Percentiles rank a stretch among this genome's conserved stretches.
Evolutionary conservation across 2,329 filamentous ascomycete genomes (phyloP).

Genomic region (Colletotrichum camelliae): DNA sequence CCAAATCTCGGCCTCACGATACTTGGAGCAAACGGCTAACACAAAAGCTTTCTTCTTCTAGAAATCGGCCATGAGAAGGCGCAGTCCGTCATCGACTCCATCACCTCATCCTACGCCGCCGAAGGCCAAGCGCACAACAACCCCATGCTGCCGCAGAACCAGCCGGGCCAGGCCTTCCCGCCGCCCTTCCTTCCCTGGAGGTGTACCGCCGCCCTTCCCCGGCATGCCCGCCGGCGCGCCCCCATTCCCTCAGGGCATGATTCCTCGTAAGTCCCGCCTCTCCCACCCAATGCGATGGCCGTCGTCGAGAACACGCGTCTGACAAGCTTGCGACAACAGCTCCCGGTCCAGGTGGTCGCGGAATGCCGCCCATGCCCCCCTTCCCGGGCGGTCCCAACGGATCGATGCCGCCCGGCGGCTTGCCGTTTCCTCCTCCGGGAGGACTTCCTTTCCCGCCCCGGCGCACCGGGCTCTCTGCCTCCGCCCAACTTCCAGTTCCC

Average conservation of each 20-base stretch:
- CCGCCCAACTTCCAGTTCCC: constrained; percentile 59
- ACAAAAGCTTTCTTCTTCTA: constrained; percentile 36
- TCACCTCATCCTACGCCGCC: constrained; percentile 93
- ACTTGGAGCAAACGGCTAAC: constrained; percentile 5
- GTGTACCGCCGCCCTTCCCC: constrained; percentile 65
- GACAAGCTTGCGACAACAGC: constrained; percentile 39
- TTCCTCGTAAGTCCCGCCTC: constrained; percentile 56
- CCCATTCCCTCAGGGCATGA: constrained; percentile 44
- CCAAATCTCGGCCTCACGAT: not conserved
- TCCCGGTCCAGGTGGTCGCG: constrained; percentile 55
- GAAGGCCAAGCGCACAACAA: constrained; percentile 89
- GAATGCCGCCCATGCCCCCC: constrained; percentile 50
- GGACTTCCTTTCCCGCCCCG: constrained; percentile 32
- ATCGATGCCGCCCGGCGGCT: constrained; percentile 43
- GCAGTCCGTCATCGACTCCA: constrained; percentile 97
- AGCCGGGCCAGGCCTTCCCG: constrained; percentile 58
- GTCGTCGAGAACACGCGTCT: not conserved
- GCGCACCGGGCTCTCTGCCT: constrained; percentile 29
- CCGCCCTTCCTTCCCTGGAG: constrained; percentile 69
- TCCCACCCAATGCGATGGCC: not conserved
- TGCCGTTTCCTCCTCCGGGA: constrained; percentile 48
- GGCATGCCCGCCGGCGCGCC: constrained; percentile 48
- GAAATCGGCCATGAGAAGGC: constrained; percentile 99
- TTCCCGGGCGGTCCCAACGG: constrained; percentile 46
- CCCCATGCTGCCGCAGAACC: constrained; percentile 78